Base-by-base conservation (phyloP, 257 asterid genomes). In the Solanum piurae region DNA sequence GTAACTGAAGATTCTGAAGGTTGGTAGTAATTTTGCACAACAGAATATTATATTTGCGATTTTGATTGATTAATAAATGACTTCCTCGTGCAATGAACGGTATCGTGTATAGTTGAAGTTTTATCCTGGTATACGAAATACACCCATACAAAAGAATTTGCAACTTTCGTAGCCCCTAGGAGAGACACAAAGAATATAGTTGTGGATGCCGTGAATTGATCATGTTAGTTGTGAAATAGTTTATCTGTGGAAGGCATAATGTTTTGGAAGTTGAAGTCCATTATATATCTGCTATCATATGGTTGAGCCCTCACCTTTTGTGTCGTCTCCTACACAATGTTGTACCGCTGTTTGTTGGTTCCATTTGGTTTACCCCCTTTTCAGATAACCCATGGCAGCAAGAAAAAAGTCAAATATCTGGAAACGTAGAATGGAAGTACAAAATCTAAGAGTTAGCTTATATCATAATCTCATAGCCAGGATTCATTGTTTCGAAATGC, bases 1-100 rank as follows among this genome's bases (percentile, higher is more conserved):
- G 87, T 88, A 68, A 89, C 90, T 86, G 92, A 86, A 86, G 90
- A 86, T 60, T 75, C 90, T 46, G 83, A 87, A 93, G 99, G 99
- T 97, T 90, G 42, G 40, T 49, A 49, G 69, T 29, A 31, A 82
- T 46, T 82, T 82, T 82, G 21, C 25, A 82, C 25, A 25, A 33
- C 62, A 29, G n/a, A n/a, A 49, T 27, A 52, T 84, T 83, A 68
- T 86, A 87, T 86, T 25, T 80, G 75, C 29, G 42, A 14, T 86
- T 74, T n/a, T 60, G 42, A n/a, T 88, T 82, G 84, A 69, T 38
- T 44, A 82, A 46, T 16, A 29, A 29, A 18, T 18, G 69, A 49
- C 29, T 31, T 82, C 55, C 29, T 82, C 6, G 7, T 29, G 86
- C 29, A 18, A 49, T 82, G 66, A 82, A 82, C 21, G 34, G 44